phyloP scores from a whole-genome alignment of 306 rosid genomes.

The Rosa rugosa region DNA sequence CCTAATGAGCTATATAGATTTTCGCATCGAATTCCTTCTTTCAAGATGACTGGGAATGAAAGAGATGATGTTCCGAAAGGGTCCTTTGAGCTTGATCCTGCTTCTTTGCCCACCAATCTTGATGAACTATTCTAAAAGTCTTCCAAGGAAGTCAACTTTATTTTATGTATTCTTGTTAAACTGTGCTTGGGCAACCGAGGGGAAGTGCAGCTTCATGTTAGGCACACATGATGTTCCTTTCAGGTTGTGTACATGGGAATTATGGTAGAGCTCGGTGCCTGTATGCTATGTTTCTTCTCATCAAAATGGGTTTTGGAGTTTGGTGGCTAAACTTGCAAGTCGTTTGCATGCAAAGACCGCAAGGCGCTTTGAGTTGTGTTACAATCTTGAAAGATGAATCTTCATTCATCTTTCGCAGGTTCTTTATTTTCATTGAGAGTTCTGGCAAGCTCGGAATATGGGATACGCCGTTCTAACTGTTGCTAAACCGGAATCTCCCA shows the following conservation, averaged over 20 bases:
- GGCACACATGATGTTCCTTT: background rate
- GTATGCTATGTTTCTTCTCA: background rate
- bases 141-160: background rate
- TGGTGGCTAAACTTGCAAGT: background rate
- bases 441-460: background rate
- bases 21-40: slow-evolving; percentile 75
- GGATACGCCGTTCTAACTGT: no score
- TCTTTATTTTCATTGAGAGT: background rate
- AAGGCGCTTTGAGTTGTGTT: background rate
- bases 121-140: slow-evolving; percentile 9
- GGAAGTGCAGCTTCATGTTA: background rate
- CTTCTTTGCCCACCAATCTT: slow-evolving; percentile 52
- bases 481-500: no score
- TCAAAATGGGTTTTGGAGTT: background rate
- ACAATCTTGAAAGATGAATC: no score
- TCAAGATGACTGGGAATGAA: slow-evolving; percentile 69
- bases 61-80: slow-evolving; percentile 68
- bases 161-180: no score
- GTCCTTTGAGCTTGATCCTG: slow-evolving; percentile 86
- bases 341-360: background rate
- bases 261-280: background rate
- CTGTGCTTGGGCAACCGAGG: background rate
- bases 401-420: background rate
- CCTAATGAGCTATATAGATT: slow-evolving; percentile 62
- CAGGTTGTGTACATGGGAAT: background rate